Percentiles rank a stretch among this genome's conserved stretches.
Conservation (phyloP, 2,329 filamentous ascomycete genomes). For the Talaromyces sp. region DNA sequence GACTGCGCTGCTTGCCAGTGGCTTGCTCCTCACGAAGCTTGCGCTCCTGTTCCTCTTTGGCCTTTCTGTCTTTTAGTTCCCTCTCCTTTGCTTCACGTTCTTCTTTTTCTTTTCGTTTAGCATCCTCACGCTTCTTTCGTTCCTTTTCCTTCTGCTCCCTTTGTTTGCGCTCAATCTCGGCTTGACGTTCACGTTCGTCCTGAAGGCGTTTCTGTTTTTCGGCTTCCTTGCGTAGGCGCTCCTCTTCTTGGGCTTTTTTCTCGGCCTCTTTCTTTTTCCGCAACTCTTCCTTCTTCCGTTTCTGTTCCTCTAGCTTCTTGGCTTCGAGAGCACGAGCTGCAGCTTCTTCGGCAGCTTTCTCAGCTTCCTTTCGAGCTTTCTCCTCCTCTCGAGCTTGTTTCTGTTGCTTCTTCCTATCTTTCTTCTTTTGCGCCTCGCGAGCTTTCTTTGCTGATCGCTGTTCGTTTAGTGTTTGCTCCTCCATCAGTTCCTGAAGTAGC, state of each 20-base stretch:
- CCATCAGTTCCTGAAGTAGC: constrained; percentile 84
- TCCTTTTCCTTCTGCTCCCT: constrained; percentile 76
- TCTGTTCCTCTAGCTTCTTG: constrained; percentile 75
- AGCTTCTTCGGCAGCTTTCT: constrained; percentile 83
- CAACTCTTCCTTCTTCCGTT: constrained; percentile 80
- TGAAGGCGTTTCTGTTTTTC: constrained; percentile 75
- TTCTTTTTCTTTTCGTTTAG: constrained; percentile 74
- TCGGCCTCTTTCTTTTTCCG: constrained; percentile 87
- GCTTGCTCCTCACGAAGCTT: constrained; percentile 43
- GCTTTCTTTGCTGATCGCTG: constrained; percentile 89
- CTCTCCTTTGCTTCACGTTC: constrained; percentile 61
- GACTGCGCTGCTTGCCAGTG: constrained; percentile 47
- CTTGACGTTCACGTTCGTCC: constrained; percentile 81
- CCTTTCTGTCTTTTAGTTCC: constrained; percentile 67
- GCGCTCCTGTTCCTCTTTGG: constrained; percentile 61
- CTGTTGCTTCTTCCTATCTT: constrained; percentile 87
- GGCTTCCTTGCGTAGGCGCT: constrained; percentile 76
- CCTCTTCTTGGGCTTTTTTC: constrained; percentile 85
- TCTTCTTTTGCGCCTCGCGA: constrained; percentile 90
- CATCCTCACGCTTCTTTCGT: constrained; percentile 69
- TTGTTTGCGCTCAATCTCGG: constrained; percentile 78
- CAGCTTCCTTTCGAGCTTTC: constrained; percentile 79
- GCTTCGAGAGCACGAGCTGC: constrained; percentile 71
- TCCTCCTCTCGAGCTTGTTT: constrained; percentile 89
- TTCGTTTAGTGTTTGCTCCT: constrained; percentile 72